phyloP scores from a whole-genome alignment of 306 rosid species.

The Phaseolus lunatus region DNA sequence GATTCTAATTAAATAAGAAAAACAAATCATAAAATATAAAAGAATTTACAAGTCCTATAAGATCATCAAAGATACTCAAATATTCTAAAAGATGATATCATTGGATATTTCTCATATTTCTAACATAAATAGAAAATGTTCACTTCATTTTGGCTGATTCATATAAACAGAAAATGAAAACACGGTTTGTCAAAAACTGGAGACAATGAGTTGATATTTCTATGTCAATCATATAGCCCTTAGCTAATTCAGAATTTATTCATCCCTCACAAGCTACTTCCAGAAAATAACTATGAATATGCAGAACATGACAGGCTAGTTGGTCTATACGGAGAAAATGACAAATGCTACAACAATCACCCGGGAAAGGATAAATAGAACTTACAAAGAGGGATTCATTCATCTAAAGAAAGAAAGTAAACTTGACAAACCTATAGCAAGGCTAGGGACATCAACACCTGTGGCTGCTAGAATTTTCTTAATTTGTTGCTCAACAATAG shows the following conservation, averaged over 20 bases:
- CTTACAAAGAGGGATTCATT: background rate
- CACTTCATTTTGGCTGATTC: background rate
- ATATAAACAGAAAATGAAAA: conserved; percentile 4
- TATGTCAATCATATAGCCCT: conserved; percentile 33
- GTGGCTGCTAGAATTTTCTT: conserved; percentile 91
- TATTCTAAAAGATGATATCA: no score
- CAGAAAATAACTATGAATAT: conserved; percentile 21
- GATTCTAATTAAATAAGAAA: no score
- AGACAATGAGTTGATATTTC: conserved; percentile 13
- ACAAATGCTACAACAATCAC: conserved; percentile 27
- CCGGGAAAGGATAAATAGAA: conserved; percentile 27
- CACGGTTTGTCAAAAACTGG: conserved; percentile 18
- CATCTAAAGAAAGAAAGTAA: conserved; percentile 25
- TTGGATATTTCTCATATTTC: no score
- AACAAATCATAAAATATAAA: no score
- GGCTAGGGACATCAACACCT: conserved; percentile 95
- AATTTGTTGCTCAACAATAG: conserved; percentile 88
- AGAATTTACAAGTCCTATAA: no score
- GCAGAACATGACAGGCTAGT: conserved; percentile 34
- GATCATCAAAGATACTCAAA: no score
- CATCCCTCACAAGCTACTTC: conserved; percentile 22
- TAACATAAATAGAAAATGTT: no score
- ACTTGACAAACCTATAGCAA: conserved; percentile 70
- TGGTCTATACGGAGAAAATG: conserved; percentile 11
- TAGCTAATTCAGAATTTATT: conserved; percentile 17